Conservation (phyloP, 2,329 filamentous ascomycete species). For the Colletotrichum simmondsii region DNA sequence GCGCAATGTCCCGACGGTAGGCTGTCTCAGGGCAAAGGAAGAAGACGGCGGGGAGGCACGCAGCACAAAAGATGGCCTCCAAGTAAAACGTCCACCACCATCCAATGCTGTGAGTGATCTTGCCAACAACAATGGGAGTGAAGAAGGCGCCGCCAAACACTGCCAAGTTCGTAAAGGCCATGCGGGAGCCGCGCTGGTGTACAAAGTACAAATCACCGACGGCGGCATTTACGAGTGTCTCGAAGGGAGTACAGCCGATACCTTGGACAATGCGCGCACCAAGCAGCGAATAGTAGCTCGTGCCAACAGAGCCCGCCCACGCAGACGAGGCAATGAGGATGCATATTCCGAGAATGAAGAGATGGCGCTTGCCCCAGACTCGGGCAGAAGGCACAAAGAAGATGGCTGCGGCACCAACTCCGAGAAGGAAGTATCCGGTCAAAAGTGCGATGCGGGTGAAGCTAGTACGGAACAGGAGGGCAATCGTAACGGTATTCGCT, state of each 20-base stretch:
- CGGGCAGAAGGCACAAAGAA: slow-evolving; percentile 88
- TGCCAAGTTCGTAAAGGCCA: slow-evolving; percentile 78
- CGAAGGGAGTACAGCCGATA: slow-evolving; percentile 87
- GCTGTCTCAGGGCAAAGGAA: slow-evolving; percentile 86
- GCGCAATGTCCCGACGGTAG: slow-evolving; percentile 71
- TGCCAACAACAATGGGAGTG: slow-evolving; percentile 91
- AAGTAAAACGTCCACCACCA: slow-evolving; percentile 93
- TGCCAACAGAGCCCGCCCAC: slow-evolving; percentile 79
- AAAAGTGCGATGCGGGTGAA: slow-evolving; percentile 85
- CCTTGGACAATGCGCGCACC: slow-evolving; percentile 88
- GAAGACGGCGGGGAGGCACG: slow-evolving; percentile 76
- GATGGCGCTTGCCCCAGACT: slow-evolving; percentile 92
- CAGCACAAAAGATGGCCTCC: slow-evolving; percentile 83
- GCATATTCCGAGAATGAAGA: slow-evolving; percentile 82
- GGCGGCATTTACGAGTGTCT: slow-evolving; percentile 87
- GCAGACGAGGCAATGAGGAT: slow-evolving; percentile 79
- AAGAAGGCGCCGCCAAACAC: slow-evolving; percentile 68
- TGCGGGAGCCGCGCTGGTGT: slow-evolving; percentile 83
- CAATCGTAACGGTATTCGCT: slow-evolving; percentile 84
- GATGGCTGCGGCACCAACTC: slow-evolving; percentile 83
- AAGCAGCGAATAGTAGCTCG: slow-evolving; percentile 77
- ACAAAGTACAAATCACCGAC: slow-evolving; percentile 94
- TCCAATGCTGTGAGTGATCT: slow-evolving; percentile 80
- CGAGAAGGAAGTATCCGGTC: slow-evolving; percentile 88
- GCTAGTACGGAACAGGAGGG: slow-evolving; percentile 70